Evolutionary conservation across 345 rosid genomes (phyloP), one percentile per base, ranked within the genome.

Genomic region (Salix arbutifolia): DNA sequence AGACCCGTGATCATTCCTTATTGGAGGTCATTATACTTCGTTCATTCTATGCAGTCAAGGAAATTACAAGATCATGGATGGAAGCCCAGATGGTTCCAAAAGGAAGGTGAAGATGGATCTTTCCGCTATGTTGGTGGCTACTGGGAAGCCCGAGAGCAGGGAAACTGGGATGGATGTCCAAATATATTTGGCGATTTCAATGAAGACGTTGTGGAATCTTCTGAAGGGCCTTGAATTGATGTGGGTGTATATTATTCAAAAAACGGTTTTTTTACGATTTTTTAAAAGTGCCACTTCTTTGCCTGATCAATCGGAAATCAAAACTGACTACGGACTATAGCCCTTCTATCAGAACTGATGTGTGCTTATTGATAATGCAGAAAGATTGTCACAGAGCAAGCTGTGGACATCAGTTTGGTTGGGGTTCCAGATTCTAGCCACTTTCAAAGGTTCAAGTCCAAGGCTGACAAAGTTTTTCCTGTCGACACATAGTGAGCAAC

Each of bases 11-110:
- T 56, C 61, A n/a, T 1, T 23, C 44, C 62, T 56, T 56, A 7
- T 7, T 40, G 37, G 31, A 40, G 44, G 44, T 40, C 44, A 40
- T 9, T 40, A n/a, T 23, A 23, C 28, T 23, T 37, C 30, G 65
- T 66, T 65, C n/a, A 11, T 82, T 37, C 28, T 42, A 21, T 56
- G 72, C 91, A 96, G 98, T 92, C 98, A 65, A 87, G 92, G 74
- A 89, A 90, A 81, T 72, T 93, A 80, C 98, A 96, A 82, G 98
- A 92, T 82, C 87, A 88, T 66, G 98, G 99, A 73, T 92, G 99
- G 98, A 87, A 84, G 72, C 95, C 99, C 0, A 86, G 89, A 85
- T 96, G 99, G 98, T 93, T 96, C 82, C 80, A 78, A 68, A 75
- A 79, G 80, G 90, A 88, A 46, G 86, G 82, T 64, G 91, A 89